A percentile compares a stretch with the other conserved stretches of the same genome.
Evolutionary conservation across 2,329 filamentous ascomycete species (phyloP).

Genomic region (Fusarium multiceps): DNA sequence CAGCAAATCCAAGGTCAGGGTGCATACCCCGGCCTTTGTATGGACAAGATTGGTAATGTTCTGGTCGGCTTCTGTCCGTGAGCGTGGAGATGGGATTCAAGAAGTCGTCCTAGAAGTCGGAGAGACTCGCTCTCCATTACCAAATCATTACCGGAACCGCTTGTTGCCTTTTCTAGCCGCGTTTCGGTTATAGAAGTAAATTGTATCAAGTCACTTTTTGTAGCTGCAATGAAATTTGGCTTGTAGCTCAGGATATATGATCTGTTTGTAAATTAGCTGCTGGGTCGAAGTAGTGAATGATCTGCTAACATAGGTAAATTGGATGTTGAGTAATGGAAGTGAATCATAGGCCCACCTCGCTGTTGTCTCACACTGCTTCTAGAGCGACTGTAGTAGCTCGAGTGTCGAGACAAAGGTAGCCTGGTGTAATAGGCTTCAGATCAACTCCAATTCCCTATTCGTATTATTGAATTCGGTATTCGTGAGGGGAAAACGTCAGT

Average conservation of each 20-base stretch:
- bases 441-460: not conserved
- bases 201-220: slow-evolving; percentile 27
- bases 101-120: slow-evolving; percentile 10
- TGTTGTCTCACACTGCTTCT: not conserved
- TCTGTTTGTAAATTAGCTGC: slow-evolving; percentile 23
- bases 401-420: not conserved
- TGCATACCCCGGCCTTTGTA: slow-evolving; percentile 13
- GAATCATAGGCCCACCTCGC: not conserved
- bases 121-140: slow-evolving; percentile 25
- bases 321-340: not conserved
- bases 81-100: slow-evolving; percentile 10
- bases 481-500: slow-evolving; percentile 19
- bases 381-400: not conserved
- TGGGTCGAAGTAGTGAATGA: slow-evolving; percentile 2
- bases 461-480: slow-evolving; percentile 13
- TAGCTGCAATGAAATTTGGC: slow-evolving; percentile 30
- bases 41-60: slow-evolving; percentile 20
- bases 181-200: slow-evolving; percentile 19
- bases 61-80: slow-evolving; percentile 31
- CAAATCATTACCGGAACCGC: slow-evolving; percentile 39
- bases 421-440: not conserved
- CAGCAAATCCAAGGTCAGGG: slow-evolving; percentile 24
- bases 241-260: slow-evolving; percentile 15
- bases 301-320: not conserved
- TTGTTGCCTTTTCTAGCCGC: slow-evolving; percentile 45